Evolutionary conservation across 257 asterid species (phyloP), one percentile per base, ranked within the genome.

Genomic region (Linderniella brevidens): DNA sequence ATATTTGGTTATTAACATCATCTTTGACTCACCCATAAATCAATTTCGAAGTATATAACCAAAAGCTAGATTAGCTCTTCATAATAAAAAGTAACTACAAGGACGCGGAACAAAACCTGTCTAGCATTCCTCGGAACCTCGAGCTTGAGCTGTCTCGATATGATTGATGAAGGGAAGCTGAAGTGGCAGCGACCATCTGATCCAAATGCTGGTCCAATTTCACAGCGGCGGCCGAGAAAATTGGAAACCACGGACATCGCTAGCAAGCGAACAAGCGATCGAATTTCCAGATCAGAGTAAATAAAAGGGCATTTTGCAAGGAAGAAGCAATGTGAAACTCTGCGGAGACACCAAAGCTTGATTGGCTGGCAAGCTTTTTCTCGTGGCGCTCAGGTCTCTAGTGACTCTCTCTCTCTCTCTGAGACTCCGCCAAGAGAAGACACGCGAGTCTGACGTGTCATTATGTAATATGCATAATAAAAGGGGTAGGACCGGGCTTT

Each of bases 181-280:
- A 45, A 10, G 9, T 8, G 11, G 46, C 17, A 36, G 6, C 46
- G 29, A 15, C 17, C 12, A 36, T 14, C 40, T 51, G 69, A 45
- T 29, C 55, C 49, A 52, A 69, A 69, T 64, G 65, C 64, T 62
- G 75, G 61, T 63, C 71, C 66, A 51, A 58, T 56, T 38, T 58
- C 62, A 63, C 45, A 60, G 57, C 63, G 79, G 63, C 64, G 77
- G 70, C 76, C 52, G 38, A 71, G 40, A 38, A 70, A 61, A 50
- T 46, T 67, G 19, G 76, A 64, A 41, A 66, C 40, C 64, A 74
- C 65, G 53, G 77, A 55, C 92, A 79, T 75, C 65, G 47, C 49
- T 17, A 42, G n/a, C 35, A 18, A 43, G 48, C 11, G 25, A 42
- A 13, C 17, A 45, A 43, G 11, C 42, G 38, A 25, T 25, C 32